phyloP scores from a whole-genome alignment of 2,329 filamentous ascomycete genomes.

The Colletotrichum eleusines region DNA sequence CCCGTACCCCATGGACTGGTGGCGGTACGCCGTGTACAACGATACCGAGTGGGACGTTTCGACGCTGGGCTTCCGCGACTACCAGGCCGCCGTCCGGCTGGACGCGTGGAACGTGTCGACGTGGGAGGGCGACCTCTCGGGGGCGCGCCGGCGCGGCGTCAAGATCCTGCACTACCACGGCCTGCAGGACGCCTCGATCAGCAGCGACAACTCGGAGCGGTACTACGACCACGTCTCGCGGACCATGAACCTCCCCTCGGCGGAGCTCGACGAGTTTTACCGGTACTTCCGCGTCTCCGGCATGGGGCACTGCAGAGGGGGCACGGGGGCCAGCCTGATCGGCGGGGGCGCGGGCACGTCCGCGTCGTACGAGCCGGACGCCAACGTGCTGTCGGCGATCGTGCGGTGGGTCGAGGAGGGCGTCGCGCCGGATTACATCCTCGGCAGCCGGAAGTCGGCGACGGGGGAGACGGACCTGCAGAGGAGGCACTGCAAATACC shows the following conservation, averaged over 20 bases:
- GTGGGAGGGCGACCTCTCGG: slow-evolving; percentile 54
- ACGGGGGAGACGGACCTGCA: slow-evolving; percentile 49
- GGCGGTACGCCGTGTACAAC: slow-evolving; percentile 49
- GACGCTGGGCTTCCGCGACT: slow-evolving; percentile 13
- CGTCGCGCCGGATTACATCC: slow-evolving; percentile 55
- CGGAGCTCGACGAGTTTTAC: slow-evolving; percentile 57
- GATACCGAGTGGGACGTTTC: slow-evolving; percentile 41
- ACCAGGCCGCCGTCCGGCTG: slow-evolving; percentile 42
- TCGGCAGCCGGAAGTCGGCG: slow-evolving; percentile 48
- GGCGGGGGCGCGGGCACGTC: slow-evolving; percentile 44
- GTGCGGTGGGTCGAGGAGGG: slow-evolving; percentile 63
- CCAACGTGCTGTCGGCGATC: slow-evolving; percentile 61
- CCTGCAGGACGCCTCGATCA: slow-evolving; percentile 56
- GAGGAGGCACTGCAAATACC: slow-evolving; percentile 53
- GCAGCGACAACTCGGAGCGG: slow-evolving; percentile 57
- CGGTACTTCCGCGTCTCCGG: slow-evolving; percentile 64
- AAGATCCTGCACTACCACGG: slow-evolving; percentile 63
- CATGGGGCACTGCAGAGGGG: slow-evolving; percentile 63
- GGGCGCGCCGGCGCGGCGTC: slow-evolving; percentile 55
- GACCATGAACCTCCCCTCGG: slow-evolving; percentile 54
- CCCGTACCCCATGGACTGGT: slow-evolving; percentile 24
- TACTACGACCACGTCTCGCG: slow-evolving; percentile 62
- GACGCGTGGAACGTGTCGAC: slow-evolving; percentile 56
- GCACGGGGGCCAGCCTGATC: slow-evolving; percentile 57
- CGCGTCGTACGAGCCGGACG: slow-evolving; percentile 47